phyloP scores from a whole-genome alignment of 441 rosid species.

The Pelargonium citronellum region DNA sequence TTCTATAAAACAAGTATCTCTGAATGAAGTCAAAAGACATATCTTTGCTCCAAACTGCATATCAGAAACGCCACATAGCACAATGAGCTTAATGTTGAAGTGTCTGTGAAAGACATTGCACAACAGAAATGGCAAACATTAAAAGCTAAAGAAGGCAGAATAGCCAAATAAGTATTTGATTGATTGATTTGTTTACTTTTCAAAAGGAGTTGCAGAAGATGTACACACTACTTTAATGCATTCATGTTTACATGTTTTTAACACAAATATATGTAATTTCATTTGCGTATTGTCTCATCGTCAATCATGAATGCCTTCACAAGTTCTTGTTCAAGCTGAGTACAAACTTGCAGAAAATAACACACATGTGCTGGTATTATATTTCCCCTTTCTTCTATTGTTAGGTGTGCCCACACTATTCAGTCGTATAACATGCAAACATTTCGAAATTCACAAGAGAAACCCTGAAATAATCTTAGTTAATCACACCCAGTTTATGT shows the following conservation, averaged over 20 bases:
- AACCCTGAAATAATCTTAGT: neutral
- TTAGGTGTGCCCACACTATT: neutral
- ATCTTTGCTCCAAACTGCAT: constrained; percentile 87
- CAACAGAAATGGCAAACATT: neutral
- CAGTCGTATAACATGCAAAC: neutral
- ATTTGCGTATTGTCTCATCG: neutral
- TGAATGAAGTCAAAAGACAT: constrained; percentile 85
- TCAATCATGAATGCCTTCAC: neutral
- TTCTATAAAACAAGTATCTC: constrained; percentile 87
- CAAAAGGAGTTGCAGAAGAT: neutral
- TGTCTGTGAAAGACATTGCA: neutral
- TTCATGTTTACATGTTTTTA: neutral
- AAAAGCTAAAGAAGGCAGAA: constrained; percentile 14
- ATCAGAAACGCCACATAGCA: constrained; percentile 16
- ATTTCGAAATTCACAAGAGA: neutral
- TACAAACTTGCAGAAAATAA: constrained; percentile 5
- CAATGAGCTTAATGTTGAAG: neutral
- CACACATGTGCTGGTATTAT: neutral
- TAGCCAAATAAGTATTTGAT: neutral
- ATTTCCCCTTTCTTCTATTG: neutral
- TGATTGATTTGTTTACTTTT: neutral
- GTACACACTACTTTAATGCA: neutral
- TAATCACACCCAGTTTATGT: neutral
- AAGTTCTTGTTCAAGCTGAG: neutral
- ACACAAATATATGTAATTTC: neutral